These are phyloP conservation scores for Phlyctochytrium planicorne DNA, from an alignment of 192 early-diverging fungal species.

Conservation along the genomic window DNA sequence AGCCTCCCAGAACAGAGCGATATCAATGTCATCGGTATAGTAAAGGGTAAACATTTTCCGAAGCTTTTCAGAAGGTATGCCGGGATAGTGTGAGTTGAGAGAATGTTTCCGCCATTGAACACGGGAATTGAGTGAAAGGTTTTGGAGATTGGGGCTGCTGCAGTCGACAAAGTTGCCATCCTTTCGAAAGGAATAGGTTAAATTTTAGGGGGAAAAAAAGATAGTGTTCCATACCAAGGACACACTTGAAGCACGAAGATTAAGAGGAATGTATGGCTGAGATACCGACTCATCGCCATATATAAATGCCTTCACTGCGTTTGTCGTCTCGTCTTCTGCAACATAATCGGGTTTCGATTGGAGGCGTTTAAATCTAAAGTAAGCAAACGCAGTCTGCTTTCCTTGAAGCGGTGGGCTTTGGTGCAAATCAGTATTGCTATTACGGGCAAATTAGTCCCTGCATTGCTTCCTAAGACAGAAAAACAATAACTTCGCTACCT, in stretches of 20 bases:
- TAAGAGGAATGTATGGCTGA: too few relatives aligned
- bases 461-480: too few relatives aligned
- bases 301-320: background rate
- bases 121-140: conserved; percentile 70
- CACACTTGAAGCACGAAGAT: too few relatives aligned
- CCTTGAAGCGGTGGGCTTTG: too few relatives aligned
- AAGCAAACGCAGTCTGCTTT: conserved; percentile 44
- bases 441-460: too few relatives aligned
- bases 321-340: background rate
- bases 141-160: conserved; percentile 59
- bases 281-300: background rate
- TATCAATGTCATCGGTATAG: conserved; percentile 83
- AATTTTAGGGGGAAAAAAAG: background rate
- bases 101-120: conserved; percentile 68
- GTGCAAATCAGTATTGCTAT: too few relatives aligned
- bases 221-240: too few relatives aligned
- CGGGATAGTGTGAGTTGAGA: conserved; percentile 66
- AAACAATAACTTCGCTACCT: too few relatives aligned
- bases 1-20: conserved; percentile 78
- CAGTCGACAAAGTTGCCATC: conserved; percentile 51
- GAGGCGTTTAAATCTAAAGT: conserved; percentile 23
- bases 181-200: conserved; percentile 18
- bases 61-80: conserved; percentile 57
- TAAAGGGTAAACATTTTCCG: conserved; percentile 77
- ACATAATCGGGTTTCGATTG: background rate